Conservation (phyloP, 345 rosid genomes). For the Geranium brycei region DNA sequence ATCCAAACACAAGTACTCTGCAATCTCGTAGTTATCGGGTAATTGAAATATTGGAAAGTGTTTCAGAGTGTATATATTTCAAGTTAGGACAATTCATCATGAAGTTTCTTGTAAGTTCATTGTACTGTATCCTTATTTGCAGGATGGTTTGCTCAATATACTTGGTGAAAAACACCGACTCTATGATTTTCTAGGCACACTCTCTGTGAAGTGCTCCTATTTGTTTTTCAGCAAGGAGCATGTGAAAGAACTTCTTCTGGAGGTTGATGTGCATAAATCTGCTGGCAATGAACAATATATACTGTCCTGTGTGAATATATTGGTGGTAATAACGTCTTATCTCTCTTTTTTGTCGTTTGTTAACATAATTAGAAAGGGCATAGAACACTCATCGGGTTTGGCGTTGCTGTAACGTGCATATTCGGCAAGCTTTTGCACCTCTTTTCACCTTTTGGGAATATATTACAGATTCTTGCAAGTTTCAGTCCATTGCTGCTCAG, state of each 20-base stretch:
- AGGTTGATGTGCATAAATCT: slow-evolving; percentile 48
- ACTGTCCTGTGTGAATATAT: slow-evolving; percentile 70
- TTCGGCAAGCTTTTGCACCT: background rate
- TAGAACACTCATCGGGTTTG: background rate
- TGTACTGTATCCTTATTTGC: slow-evolving; percentile 19
- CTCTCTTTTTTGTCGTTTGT: background rate
- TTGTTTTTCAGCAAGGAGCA: slow-evolving; percentile 78
- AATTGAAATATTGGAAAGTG: slow-evolving; percentile 12
- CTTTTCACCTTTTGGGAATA: slow-evolving; percentile 1
- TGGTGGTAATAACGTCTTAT: slow-evolving; percentile 57
- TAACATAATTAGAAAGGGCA: background rate
- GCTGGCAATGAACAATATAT: slow-evolving; percentile 35
- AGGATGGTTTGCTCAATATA: slow-evolving; percentile 85
- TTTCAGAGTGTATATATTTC: background rate
- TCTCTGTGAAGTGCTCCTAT: slow-evolving; percentile 81
- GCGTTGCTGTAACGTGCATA: background rate
- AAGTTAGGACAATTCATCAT: background rate
- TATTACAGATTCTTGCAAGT: slow-evolving; percentile 68
- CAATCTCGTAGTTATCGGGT: slow-evolving; percentile 60
- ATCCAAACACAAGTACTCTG: slow-evolving; percentile 52
- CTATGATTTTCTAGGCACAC: slow-evolving; percentile 67
- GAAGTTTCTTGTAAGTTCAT: background rate
- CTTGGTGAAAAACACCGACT: slow-evolving; percentile 82
- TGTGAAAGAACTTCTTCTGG: slow-evolving; percentile 65
- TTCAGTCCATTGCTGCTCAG: slow-evolving; percentile 65